These are phyloP conservation scores for Postia placenta DNA, from an alignment of 768 basidiomycete species.

Conservation along the genomic window DNA sequence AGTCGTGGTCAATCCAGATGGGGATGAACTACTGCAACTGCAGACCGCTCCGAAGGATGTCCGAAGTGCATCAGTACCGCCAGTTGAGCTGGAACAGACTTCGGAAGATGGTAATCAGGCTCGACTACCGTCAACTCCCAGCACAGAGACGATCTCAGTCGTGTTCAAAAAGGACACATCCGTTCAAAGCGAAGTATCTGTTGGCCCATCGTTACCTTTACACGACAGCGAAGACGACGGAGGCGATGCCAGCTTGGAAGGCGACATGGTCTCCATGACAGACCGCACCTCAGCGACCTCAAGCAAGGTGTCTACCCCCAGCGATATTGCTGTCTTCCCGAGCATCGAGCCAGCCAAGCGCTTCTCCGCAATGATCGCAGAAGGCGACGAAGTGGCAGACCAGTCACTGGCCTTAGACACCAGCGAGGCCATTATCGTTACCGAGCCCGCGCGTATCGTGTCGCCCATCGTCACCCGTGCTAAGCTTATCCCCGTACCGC, in stretches of 20 bases:
- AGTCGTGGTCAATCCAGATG: too few relatives aligned
- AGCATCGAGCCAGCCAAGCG: background rate
- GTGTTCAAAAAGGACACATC: too few relatives aligned
- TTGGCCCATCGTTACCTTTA: too few relatives aligned
- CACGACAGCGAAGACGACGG: background rate
- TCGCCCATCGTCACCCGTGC: slow-evolving; percentile 12
- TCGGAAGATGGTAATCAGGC: background rate
- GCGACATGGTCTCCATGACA: background rate
- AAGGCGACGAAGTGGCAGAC: slow-evolving; percentile 2
- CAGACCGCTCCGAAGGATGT: too few relatives aligned
- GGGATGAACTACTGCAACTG: too few relatives aligned
- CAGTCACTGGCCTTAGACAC: slow-evolving; percentile 8
- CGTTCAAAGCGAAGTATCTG: too few relatives aligned
- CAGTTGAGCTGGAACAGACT: too few relatives aligned
- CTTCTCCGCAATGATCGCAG: background rate
- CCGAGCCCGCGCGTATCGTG: slow-evolving; percentile 11
- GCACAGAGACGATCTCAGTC: background rate
- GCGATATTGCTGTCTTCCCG: background rate
- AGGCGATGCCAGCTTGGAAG: background rate
- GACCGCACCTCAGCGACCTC: background rate
- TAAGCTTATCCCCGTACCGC: slow-evolving; percentile 12
- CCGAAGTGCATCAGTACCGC: too few relatives aligned
- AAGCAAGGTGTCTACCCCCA: background rate
- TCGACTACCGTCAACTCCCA: background rate
- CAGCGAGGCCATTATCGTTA: slow-evolving; percentile 13